Evolutionary conservation across 352 stramenopile genomes (phyloP).

Genomic region (Pythium insidiosum): DNA sequence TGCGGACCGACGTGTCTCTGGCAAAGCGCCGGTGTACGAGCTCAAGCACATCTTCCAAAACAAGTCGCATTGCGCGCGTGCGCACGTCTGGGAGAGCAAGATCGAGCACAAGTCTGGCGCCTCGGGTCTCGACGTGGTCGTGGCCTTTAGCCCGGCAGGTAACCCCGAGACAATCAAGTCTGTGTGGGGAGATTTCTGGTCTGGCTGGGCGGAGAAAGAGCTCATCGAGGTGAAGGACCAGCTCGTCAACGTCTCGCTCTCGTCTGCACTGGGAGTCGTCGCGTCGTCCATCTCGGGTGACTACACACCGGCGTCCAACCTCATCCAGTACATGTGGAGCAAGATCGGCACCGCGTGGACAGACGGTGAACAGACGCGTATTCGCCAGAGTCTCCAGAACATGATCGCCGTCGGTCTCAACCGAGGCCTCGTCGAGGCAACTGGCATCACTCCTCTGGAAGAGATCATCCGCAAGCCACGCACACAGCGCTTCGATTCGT

Average conservation of each 20-base stretch:
- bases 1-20: conserved; percentile 37
- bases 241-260: conserved; percentile 67
- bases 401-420: conserved; percentile 79
- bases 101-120: conserved; percentile 23
- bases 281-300: conserved; percentile 74
- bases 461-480: conserved; percentile 55
- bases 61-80: conserved; percentile 67
- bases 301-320: conserved; percentile 61
- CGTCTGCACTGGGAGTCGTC: conserved; percentile 67
- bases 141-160: conserved; percentile 74
- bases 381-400: conserved; percentile 82
- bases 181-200: conserved; percentile 84
- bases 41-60: conserved; percentile 85
- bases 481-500: conserved; percentile 61
- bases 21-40: conserved; percentile 61
- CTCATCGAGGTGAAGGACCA: conserved; percentile 73
- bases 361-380: conserved; percentile 75
- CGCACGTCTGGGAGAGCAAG: conserved; percentile 73
- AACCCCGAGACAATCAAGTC: conserved; percentile 77
- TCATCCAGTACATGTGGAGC: conserved; percentile 78
- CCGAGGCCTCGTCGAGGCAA: conserved; percentile 58
- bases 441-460: conserved; percentile 61
- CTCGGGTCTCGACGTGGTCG: conserved; percentile 50
- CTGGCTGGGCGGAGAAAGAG: conserved; percentile 78
- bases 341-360: conserved; percentile 79